These are phyloP conservation scores for Sporothrix pallida DNA, from an alignment of 2,329 filamentous ascomycete genomes.

Conservation along the genomic window DNA sequence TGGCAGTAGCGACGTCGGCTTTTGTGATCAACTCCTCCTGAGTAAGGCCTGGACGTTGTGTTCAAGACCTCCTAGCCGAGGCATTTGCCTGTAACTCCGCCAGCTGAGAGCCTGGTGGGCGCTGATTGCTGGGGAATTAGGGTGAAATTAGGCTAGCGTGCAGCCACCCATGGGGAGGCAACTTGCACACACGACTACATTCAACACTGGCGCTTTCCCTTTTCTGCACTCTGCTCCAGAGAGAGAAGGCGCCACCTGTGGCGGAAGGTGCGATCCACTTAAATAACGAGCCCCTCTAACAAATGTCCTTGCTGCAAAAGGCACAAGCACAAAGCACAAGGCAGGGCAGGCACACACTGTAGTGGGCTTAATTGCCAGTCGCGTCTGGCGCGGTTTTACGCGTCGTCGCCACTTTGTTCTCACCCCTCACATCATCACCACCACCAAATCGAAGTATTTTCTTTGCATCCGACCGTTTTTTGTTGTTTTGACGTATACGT, in stretches of 20 bases:
- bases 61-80: conserved; percentile 26
- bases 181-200: neutral
- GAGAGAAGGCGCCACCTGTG: conserved; percentile 30
- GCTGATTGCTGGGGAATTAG: conserved; percentile 19
- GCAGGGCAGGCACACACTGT: neutral
- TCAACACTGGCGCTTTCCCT: conserved; percentile 6
- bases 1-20: conserved; percentile 21
- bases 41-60: conserved; percentile 11
- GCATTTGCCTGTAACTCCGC: conserved; percentile 29
- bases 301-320: neutral
- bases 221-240: neutral
- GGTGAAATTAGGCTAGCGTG: conserved; percentile 3
- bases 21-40: neutral
- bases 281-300: conserved; percentile 20
- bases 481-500: conserved; percentile 7
- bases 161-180: neutral
- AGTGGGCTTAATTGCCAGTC: conserved; percentile 33
- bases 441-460: neutral
- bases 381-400: conserved; percentile 32
- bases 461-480: neutral
- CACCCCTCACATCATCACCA: conserved; percentile 8
- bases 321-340: neutral
- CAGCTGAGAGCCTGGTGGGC: neutral
- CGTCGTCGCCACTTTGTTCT: conserved; percentile 27
- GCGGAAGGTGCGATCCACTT: conserved; percentile 27